Evolutionary conservation across 2,329 filamentous ascomycete genomes (phyloP), one percentile per base, ranked within the genome.

Genomic region (Rhinocladiella similis): DNA sequence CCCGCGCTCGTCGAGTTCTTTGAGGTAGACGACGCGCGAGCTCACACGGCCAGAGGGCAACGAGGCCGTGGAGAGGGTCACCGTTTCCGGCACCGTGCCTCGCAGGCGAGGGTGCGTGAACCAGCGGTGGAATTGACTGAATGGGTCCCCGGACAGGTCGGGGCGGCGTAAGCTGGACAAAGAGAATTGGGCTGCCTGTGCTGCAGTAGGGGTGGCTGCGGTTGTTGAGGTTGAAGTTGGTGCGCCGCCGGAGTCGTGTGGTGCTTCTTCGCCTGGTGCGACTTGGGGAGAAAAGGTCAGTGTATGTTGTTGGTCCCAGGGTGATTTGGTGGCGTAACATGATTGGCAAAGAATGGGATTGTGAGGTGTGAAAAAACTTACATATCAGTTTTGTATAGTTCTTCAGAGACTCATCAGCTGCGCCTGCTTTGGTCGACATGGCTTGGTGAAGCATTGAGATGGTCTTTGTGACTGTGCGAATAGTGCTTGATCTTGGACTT

Each of bases 1-100:
- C 14, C 92, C 91, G 4, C 73, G 66, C 52, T 79, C 73, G 72
- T 97, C 92, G 20, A 97, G 84, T 78, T 97, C 94, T 75, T 99
- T 99, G 64, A 99, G 82, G 75, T 97, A 99, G 36, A 99, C 91
- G 65, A 91, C 82, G 57, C 94, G 90, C 3, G 90, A 87, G 46
- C 86, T 91, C 18, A 97, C 89, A 46, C 89, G 86, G 59, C 94
- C 94, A 0, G 85, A 89, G 1, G 93, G 93, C 3, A 97, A 81
- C 20, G 81, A 78, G 0, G 92, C 91, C 0, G 94, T 99, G 3
- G 91, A 88, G 1, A 99, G 80, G 1, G 88, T 91, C 68, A 91
- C 91, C 1, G 94, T 90, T 74, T 99, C 94, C 1, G 93, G 92
- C 65, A 95, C 89, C 45, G 85, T 77, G 46, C 91, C 82, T 9